Evolutionary conservation across 225 moss, liverwort and hornwort species (phyloP), one percentile per base, ranked within the genome.

Genomic region (Lunularia cruciata): DNA sequence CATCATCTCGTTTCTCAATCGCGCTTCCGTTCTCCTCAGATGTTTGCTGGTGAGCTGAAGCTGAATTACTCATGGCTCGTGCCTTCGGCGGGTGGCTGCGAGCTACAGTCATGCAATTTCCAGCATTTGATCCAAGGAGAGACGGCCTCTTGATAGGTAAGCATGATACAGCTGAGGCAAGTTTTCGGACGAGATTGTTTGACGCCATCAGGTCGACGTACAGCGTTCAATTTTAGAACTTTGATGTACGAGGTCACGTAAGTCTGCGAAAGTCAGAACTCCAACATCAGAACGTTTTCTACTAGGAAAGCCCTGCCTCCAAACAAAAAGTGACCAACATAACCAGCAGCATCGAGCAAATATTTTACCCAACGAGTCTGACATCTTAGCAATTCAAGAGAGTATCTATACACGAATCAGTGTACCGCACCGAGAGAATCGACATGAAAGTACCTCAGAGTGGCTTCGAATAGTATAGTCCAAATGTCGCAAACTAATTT

Each of bases 11-110:
- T 26, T 45, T 67, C 57, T 56, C 60, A 7, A 65, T 28, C 27
- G 37, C 22, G 19, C 20, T 7, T 38, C 57, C 71, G 0, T 15
- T 45, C 31, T 72, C 75, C 32, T 70, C 19, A 2, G 36, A 20
- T 3, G 59, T 16, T 0, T 28, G 48, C 18, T 70, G 35, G 11
- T 61, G 60, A 35, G 45, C 64, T 13, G 71, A 26, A 4, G 31
- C 66, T 51, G 75, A 70, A 16, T n/a, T n/a, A n/a, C 69, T 62
- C 79, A 75, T 66, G 8, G 53, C 42, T 37, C 75, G 47, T 10
- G 14, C 53, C 32, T 65, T 73, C 19, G 37, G n/a, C 4, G 3
- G 27, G 28, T n/a, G n/a, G n/a, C 18, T 65, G 4, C 54, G 37
- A 42, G 23, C 68, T 19, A 14, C n/a, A 6, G 37, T 22, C 26